Evolutionary conservation across 1,139 yeast species (phyloP), one percentile per base, ranked within the genome.

Genomic region (Suhomyces wounanorum): DNA sequence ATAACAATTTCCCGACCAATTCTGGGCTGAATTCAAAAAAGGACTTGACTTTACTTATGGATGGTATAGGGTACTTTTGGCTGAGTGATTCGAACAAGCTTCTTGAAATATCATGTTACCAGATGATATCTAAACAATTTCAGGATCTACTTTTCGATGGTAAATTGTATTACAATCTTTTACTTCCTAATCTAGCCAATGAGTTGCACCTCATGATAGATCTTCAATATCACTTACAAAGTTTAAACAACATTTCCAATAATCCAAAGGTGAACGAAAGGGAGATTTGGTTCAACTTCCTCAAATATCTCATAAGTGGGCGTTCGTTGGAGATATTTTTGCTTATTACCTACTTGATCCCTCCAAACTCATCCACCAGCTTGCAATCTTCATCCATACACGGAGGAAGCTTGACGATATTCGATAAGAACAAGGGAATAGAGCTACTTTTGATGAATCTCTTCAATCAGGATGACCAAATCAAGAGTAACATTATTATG

Each of bases 21-120:
- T 55, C 63, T 17, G 21, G 33, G 8, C 36, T 28, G 13, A 45
- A 35, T 10, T 23, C 49, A 21, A 49, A 49, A 33, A 59, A 60
- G n/a, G 67, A 67, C 13, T 59, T 66, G 26, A 66, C 69, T 0
- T 59, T 76, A 46, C 56, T 77, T 23, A 59, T 75, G 57, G 79
- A 75, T 44, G 81, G 81, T 1, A 69, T 74, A 17, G 80, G 81
- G 2, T 77, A 75, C 56, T 70, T 63, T 55, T 77, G 81, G 81
- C 61, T 64, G 42, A 73, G 73, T 52, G 81, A 75, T 58, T 65
- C 77, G 7, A 70, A 66, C 44, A 75, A 75, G 56, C 59, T 75
- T 26, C 61, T 75, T 40, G 81, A 76, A 55, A 65, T 76, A 48
- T 68, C 79, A 36, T 74, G 80, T 55, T 76, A 77, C 56, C 81